These are phyloP conservation scores for Termitomyces sp. DNA, from an alignment of 768 basidiomycete genomes.

Conservation along the genomic window DNA sequence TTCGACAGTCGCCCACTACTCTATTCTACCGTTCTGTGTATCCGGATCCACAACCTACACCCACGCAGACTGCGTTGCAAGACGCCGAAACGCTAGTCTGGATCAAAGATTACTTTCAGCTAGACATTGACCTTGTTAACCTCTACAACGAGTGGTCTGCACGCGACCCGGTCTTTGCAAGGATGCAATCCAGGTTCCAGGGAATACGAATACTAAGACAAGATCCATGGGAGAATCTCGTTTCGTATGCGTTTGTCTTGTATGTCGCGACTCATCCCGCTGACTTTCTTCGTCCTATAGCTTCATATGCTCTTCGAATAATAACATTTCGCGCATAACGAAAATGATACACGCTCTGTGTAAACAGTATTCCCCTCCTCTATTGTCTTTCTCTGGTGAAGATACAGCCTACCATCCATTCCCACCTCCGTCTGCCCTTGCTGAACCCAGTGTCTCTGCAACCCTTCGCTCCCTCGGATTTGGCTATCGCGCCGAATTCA, in stretches of 20 bases:
- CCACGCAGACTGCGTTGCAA: slow-evolving; percentile 28
- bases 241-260: slow-evolving; percentile 63
- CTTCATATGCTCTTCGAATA: slow-evolving; percentile 97
- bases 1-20: slow-evolving; percentile 65
- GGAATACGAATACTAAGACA: slow-evolving; percentile 89
- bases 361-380: slow-evolving; percentile 65
- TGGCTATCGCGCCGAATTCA: slow-evolving; percentile 92
- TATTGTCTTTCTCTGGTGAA: slow-evolving; percentile 48
- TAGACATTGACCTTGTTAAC: slow-evolving; percentile 64
- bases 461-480: slow-evolving; percentile 83
- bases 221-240: slow-evolving; percentile 93
- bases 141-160: slow-evolving; percentile 77
- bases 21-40: slow-evolving; percentile 73
- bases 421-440: slow-evolving; percentile 71
- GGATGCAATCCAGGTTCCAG: slow-evolving; percentile 56
- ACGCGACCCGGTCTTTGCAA: slow-evolving; percentile 73
- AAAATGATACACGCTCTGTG: slow-evolving; percentile 89
- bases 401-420: slow-evolving; percentile 69
- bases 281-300: slow-evolving; percentile 33
- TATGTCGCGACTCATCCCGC: background rate
- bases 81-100: slow-evolving; percentile 69
- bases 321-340: slow-evolving; percentile 92
- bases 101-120: slow-evolving; percentile 87
- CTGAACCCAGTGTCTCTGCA: slow-evolving; percentile 51
- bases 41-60: slow-evolving; percentile 40